Base-by-base conservation (phyloP, 176 grass and related monocot genomes). In the Oryza australiensis region DNA sequence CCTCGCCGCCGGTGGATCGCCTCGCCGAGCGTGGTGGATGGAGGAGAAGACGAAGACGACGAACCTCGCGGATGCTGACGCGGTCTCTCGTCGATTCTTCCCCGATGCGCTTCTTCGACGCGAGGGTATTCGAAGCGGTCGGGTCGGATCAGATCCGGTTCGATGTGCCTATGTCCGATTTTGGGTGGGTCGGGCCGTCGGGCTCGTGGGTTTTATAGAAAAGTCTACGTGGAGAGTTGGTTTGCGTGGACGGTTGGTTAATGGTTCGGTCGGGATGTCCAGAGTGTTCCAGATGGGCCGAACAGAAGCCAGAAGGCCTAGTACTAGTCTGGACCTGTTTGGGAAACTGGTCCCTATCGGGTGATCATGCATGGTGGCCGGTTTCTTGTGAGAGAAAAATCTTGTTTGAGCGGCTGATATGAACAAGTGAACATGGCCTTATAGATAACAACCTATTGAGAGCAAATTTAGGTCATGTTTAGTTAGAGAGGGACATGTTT, bases 1-100 rank as follows among this genome's bases (percentile, higher is more conserved):
- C 70, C 64, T 69, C 74, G 55, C 18, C 62, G 40, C 45, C 68
- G 86, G 73, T 83, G 49, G 70, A 35, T 63, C 70, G 81, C 48
- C 16, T 16, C 48, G 18, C 51, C 41, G 33, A 18, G 14, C 15
- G 53, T 3, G 6, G 4, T 53, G 49, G 51, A 37, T 55, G 49
- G 49, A 22, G 49, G 8, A 46, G 70, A 38, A 9, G 76, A 29
- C 18, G 63, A 68, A n/a, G 55, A 73, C 26, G 55, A 82, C 26
- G 65, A 55, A 15, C 46, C 18, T 18, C 49, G 18, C 66, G 18
- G 53, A 59, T 59, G 20, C 48, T 27, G 4, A 81, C 78, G 78
- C 85, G 35, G 4, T 51, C 20, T 59, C 53, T 20, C 48, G 33
- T 46, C 43, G 16, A 51, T 53, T 20, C 49, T 53, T 14, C 22